Evolutionary conservation across 352 stramenopile genomes (phyloP).

Genomic region (Sclerospora graminicola): DNA sequence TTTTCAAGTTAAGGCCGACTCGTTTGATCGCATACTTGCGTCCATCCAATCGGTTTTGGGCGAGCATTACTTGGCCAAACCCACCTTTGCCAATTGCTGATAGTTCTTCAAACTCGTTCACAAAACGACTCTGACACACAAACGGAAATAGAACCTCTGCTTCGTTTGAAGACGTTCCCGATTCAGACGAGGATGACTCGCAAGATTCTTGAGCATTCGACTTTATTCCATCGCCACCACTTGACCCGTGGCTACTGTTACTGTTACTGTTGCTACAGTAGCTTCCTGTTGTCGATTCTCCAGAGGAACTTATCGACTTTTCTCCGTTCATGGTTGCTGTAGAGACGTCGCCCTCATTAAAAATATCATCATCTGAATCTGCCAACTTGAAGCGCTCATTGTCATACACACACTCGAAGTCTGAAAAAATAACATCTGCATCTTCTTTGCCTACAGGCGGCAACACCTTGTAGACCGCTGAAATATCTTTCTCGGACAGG

Average conservation of each 20-base stretch:
- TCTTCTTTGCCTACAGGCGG: conserved; percentile 9
- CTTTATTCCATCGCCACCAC: conserved; percentile 11
- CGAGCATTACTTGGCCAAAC: conserved; percentile 91
- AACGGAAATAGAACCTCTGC: conserved; percentile 73
- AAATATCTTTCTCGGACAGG: conserved; percentile 14
- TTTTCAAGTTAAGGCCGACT: conserved; percentile 70
- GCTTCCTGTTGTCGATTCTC: conserved; percentile 34
- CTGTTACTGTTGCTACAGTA: conserved; percentile 26
- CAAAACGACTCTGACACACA: conserved; percentile 75
- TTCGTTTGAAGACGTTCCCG: conserved; percentile 25
- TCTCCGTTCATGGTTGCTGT: conserved; percentile 11
- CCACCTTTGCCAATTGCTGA: conserved; percentile 88
- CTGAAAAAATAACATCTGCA: conserved; percentile 9
- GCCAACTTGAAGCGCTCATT: conserved; percentile 18
- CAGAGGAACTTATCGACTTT: conserved; percentile 29
- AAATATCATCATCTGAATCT: conserved; percentile 25
- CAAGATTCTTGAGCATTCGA: conserved; percentile 23
- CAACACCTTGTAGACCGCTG: conserved; percentile 22
- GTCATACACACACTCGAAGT: conserved; percentile 13
- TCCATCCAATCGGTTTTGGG: conserved; percentile 89
- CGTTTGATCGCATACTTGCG: conserved; percentile 91
- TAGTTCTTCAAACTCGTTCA: conserved; percentile 77
- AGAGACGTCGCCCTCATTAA: conserved; percentile 18
- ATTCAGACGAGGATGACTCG: conserved; percentile 43
- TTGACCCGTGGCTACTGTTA: conserved; percentile 12